These are phyloP conservation scores for Dothideomycetidae sp. DNA, from an alignment of 2,329 filamentous ascomycete genomes.

Conservation along the genomic window DNA sequence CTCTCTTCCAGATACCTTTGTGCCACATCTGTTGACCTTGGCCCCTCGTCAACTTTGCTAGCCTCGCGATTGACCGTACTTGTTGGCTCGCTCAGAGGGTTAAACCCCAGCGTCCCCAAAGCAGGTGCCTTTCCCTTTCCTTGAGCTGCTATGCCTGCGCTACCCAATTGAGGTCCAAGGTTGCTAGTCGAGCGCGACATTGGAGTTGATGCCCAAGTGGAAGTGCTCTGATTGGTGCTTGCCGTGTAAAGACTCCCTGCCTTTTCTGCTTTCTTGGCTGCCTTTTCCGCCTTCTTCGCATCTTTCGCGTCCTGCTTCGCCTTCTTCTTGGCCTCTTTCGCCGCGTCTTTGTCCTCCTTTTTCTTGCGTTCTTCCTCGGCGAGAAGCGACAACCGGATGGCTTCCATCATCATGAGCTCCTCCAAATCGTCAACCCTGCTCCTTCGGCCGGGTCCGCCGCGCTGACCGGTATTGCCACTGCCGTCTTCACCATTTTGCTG, in stretches of 20 bases:
- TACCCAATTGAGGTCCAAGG: constrained; percentile 27
- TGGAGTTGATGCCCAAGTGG: constrained; percentile 19
- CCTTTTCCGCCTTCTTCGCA: constrained; percentile 53
- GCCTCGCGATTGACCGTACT: constrained; percentile 26
- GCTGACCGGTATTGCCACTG: constrained; percentile 19
- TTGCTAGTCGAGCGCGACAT: constrained; percentile 35
- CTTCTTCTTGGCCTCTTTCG: constrained; percentile 70
- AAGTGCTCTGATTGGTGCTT: constrained; percentile 22
- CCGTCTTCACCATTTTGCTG: constrained; percentile 20
- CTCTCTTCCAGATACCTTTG: constrained; percentile 34
- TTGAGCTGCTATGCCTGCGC: constrained; percentile 19
- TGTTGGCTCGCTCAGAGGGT: constrained; percentile 29
- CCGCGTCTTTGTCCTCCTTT: constrained; percentile 66
- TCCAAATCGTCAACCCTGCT: constrained; percentile 74
- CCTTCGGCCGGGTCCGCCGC: constrained; percentile 39
- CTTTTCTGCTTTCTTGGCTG: constrained; percentile 49
- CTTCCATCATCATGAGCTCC: constrained; percentile 98
- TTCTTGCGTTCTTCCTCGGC: constrained; percentile 85
- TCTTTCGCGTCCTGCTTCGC: constrained; percentile 59
- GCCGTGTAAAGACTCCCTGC: constrained; percentile 36
- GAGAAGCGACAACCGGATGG: constrained; percentile 77
- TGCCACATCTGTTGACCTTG: constrained; percentile 22
- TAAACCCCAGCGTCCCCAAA: constrained; percentile 28
- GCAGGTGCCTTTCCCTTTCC: constrained; percentile 37
- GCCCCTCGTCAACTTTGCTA: constrained; percentile 9